Evolutionary conservation across 257 asterid genomes (phyloP).

Genomic region (Solanum virginianum): DNA sequence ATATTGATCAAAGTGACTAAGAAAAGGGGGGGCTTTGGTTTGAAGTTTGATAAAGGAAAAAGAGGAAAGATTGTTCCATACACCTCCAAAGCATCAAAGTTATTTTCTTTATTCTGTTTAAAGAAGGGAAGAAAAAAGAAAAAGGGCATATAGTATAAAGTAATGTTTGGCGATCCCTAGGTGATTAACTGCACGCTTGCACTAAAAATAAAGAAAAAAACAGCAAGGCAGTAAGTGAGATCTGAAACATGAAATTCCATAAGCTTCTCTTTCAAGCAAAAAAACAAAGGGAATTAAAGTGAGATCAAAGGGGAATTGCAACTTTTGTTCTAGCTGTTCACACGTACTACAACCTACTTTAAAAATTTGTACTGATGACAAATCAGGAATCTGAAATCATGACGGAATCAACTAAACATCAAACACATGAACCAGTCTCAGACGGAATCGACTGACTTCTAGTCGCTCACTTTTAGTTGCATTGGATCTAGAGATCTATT

Average conservation of each 20-base stretch:
- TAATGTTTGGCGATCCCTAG: constrained; percentile 49
- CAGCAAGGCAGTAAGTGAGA: not conserved
- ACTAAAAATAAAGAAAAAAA: not conserved
- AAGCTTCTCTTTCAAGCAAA: not conserved
- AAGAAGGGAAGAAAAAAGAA: not conserved
- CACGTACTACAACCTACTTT: not conserved
- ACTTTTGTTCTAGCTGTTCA: not conserved
- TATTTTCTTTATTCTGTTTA: not conserved
- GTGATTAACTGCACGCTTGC: not conserved
- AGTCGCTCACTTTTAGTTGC: no score
- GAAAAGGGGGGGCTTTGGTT: not conserved
- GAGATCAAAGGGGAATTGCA: not conserved
- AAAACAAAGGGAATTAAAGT: not conserved
- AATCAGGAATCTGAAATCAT: not conserved
- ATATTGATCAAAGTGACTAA: not conserved
- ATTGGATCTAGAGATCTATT: no score
- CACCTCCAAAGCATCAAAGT: not conserved
- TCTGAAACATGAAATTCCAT: not conserved
- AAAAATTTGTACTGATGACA: no score
- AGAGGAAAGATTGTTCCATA: not conserved
- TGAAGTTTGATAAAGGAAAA: not conserved
- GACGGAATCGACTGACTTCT: no score
- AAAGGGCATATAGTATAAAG: not conserved
- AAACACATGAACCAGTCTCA: not conserved
- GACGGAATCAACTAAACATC: not conserved